Evolutionary conservation across 2,329 filamentous ascomycete genomes (phyloP), one percentile per base, ranked within the genome.

Genomic region (Fusarium sp.): DNA sequence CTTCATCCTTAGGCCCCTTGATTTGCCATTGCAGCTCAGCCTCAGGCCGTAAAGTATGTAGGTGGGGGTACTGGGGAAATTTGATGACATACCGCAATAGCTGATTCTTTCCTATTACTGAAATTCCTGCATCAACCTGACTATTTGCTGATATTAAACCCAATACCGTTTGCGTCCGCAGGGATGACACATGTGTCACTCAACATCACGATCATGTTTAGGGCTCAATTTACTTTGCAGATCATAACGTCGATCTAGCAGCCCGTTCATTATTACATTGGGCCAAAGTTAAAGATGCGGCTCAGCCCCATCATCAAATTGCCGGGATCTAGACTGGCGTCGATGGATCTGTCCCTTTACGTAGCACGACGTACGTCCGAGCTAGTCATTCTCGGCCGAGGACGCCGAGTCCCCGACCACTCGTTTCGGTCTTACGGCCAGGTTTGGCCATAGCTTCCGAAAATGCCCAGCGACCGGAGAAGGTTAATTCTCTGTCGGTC

Each of bases 31-130:
- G 31, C 37, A 39, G 52, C n/a, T 56, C 41, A 55, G 42, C 55
- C 46, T 56, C 39, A 27, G 54, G 44, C 37, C 45, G 16, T 49
- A 45, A 25, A 37, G 37, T 35, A 51, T 55, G 29, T 33, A 57
- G 55, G 70, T 73, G 70, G 70, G 44, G 66, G 56, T 57, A 44
- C 35, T 35, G n/a, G 45, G 70, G 60, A 63, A 66, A 67, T 63
- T 55, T 42, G 55, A 63, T 73, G 66, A 67, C 66, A 67, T 67
- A 19, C 51, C 56, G 56, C 35, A 41, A 38, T 44, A 16, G 49
- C n/a, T 46, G 27, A 21, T 41, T 60, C 38, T 61, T 70, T 70
- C 57, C 35, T 39, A 25, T 52, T 48, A 12, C 27, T 41, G 41
- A 56, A 57, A 38, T 52, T 44, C 39, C 35, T 65, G 52, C 63